Evolutionary conservation across 768 basidiomycete genomes (phyloP), one percentile per base, ranked within the genome.

Genomic region (Russula vinacea): DNA sequence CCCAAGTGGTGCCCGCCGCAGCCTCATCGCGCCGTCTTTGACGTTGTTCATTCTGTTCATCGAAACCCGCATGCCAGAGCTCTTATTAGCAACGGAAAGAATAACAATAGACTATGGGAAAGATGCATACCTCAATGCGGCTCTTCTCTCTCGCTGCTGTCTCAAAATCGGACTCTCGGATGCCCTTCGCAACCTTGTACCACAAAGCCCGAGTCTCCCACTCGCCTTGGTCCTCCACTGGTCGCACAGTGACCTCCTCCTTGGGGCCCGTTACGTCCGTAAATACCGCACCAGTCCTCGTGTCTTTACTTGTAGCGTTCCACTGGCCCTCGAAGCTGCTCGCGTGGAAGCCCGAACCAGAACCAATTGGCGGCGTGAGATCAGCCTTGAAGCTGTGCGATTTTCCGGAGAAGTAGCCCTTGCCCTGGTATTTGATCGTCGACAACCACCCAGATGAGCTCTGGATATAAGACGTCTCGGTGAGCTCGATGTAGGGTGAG

Each of bases 341-440:
- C 63, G 44, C 73, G 57, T 66, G 74, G 22, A 68, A 71, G 56
- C 71, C 78, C 19, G 60, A 62, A 16, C 60, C 54, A 17, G 57
- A 33, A 19, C 65, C 67, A 17, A 67, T 62, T 49, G 83, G 79
- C 11, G 83, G 83, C 0, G 81, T 73, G n/a, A 93, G 74, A 1
- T 80, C 80, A 11, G 96, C 93, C 75, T 94, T 95, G 84, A 94
- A 97, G 3, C 86, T 80, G 77, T 99, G 96, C 4, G 91, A 85
- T 74, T 94, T 95, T 60, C 95, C 95, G 39, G 86, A 84, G 74
- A 98, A 92, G 78, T 95, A 98, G 32, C 95, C 96, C 72, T 92
- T 93, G 75, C 95, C 96, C 73, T 94, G 93, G 81, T 96, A 98
- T 68, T 96, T 60, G 68, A 84, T 84, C 64, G 78, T 78, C 11